Evolutionary conservation across 257 asterid species (phyloP).

Genomic region (Dorcoceras hygrometricum): DNA sequence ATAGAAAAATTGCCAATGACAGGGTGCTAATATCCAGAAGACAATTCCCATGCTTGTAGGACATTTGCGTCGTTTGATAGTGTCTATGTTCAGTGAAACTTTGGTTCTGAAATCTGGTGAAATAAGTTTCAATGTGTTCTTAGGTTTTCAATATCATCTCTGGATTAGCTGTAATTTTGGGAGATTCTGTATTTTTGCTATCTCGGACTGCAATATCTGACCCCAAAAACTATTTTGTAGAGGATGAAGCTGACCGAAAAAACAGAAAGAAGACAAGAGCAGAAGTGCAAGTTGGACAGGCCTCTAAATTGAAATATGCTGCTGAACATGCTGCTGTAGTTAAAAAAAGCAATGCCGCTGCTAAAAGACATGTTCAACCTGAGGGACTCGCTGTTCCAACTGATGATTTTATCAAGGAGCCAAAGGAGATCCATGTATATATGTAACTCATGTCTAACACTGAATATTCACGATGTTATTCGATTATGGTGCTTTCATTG

Average conservation of each 20-base stretch:
- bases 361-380: constrained; percentile 48
- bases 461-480: constrained; percentile 10
- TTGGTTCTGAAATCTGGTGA: background rate
- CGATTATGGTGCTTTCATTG: background rate
- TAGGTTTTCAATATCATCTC: constrained; percentile 2
- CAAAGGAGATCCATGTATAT: constrained; percentile 49
- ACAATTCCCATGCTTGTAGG: background rate
- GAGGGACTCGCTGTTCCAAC: constrained; percentile 41
- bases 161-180: background rate
- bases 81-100: background rate
- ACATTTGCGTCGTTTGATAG: no score
- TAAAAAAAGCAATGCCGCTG: constrained; percentile 41
- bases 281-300: constrained; percentile 47
- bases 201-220: constrained; percentile 22
- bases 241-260: constrained; percentile 78
- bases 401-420: constrained; percentile 47
- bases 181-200: background rate
- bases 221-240: constrained; percentile 38
- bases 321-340: constrained; percentile 53
- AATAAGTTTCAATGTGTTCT: background rate
- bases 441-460: constrained; percentile 1
- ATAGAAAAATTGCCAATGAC: background rate
- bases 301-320: constrained; percentile 45
- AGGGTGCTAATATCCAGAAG: background rate
- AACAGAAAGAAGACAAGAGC: constrained; percentile 72